Percentiles rank a stretch among this genome's conserved stretches.
phyloP scores from a whole-genome alignment of 108 stramenopile species.

The Aurantiochytrium sp. region DNA sequence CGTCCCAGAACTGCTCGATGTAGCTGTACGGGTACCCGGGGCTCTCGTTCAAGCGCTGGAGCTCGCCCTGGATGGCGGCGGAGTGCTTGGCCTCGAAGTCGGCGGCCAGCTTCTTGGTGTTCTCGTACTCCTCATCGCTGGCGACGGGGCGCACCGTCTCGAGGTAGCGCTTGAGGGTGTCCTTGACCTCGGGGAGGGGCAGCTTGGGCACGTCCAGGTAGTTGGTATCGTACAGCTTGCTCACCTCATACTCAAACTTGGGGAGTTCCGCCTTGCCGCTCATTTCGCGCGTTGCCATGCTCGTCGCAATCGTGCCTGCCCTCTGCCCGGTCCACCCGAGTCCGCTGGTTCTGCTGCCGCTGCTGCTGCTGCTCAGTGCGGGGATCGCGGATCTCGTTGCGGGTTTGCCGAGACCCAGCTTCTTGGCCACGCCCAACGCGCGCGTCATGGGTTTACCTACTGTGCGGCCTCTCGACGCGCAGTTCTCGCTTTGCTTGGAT shows the following conservation, averaged over 20 bases:
- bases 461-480: no score
- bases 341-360: no score
- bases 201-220: conserved; percentile 6
- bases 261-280: conserved; percentile 7
- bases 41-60: neutral
- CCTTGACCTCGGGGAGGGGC: conserved; percentile 18
- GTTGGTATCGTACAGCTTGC: conserved; percentile 29
- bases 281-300: neutral
- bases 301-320: neutral
- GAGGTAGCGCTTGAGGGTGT: conserved; percentile 19
- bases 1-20: conserved; percentile 48
- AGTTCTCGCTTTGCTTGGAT: no score
- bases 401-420: no score
- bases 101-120: conserved; percentile 5
- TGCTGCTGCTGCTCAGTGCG: no score
- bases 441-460: no score
- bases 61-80: neutral
- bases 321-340: no score
- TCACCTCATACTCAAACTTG: conserved; percentile 29
- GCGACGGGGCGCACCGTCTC: conserved; percentile 26
- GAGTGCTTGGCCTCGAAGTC: conserved; percentile 19
- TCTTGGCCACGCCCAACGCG: no score
- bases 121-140: conserved; percentile 26
- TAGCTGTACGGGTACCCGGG: conserved; percentile 49
- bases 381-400: no score